Conservation (phyloP, 2,329 filamentous ascomycete species). For the Trichoderma arundinaceum region DNA sequence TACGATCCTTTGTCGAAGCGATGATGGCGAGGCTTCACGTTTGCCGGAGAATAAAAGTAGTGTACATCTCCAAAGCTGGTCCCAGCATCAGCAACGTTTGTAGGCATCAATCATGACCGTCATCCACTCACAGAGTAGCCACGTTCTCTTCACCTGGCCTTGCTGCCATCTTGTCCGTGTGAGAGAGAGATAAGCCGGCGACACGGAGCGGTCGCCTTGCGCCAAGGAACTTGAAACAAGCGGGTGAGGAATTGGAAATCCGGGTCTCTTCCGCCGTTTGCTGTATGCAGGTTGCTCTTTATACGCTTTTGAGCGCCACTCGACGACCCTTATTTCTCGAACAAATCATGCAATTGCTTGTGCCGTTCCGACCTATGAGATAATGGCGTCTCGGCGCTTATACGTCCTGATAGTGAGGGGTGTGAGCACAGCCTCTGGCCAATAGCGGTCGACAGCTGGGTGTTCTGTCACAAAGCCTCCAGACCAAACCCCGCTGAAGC, state of each 20-base stretch:
- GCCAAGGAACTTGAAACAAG: background rate
- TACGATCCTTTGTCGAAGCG: conserved; percentile 82
- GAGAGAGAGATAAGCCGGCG: background rate
- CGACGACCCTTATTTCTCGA: background rate
- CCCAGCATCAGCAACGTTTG: background rate
- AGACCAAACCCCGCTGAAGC: background rate
- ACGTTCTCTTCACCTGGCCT: conserved; percentile 57
- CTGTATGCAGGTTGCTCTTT: conserved; percentile 19
- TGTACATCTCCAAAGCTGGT: conserved; percentile 76
- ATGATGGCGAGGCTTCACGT: conserved; percentile 72
- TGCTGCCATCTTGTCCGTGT: conserved; percentile 50
- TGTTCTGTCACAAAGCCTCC: conserved; percentile 21
- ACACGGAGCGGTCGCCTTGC: background rate
- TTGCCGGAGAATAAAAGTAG: conserved; percentile 76
- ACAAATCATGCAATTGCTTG: conserved; percentile 21
- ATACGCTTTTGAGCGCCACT: conserved; percentile 16
- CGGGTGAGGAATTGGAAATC: conserved; percentile 18
- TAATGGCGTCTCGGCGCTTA: conserved; percentile 31
- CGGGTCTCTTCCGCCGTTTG: background rate
- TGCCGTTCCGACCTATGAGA: conserved; percentile 9
- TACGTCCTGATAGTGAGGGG: conserved; percentile 29
- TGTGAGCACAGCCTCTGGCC: conserved; percentile 25
- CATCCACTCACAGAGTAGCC: conserved; percentile 54
- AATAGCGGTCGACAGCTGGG: conserved; percentile 16
- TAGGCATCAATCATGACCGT: background rate